Evolutionary conservation across 2,329 filamentous ascomycete genomes (phyloP), one percentile per base, ranked within the genome.

Genomic region (Pezicula carpinea): DNA sequence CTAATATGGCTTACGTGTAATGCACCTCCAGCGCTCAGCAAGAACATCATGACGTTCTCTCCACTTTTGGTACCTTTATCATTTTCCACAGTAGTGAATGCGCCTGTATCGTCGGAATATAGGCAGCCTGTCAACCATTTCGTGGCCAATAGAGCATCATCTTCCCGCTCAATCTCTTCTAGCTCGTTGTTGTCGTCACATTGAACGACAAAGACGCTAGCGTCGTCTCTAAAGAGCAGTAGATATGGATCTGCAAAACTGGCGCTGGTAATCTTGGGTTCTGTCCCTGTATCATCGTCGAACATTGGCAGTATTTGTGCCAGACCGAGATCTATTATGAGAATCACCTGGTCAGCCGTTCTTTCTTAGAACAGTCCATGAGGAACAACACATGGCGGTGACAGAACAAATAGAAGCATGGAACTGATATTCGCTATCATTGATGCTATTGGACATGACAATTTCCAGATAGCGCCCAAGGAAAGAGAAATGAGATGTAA

Each of bases 221-320:
- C 82, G 64, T 99, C 90, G 53, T 96, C 89, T 47, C 89, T 79
- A 17, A 96, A 70, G 13, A 97, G 76, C 2, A 96, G 71, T 11
- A 99, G 67, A 61, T 90, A 96, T 0, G 89, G 89, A 57, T 97
- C 92, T 17, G 80, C 80, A 58, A 97, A 91, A 62, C 87, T 95
- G 32, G 88, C 86, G 59, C 82, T 86, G 39, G 90, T 71, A 35
- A 93, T 85, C 44, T 84, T 78, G 4, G 89, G 84, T 59, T 96
- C 89, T 17, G 80, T 83, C 11, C 87, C 90, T 0, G 85, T 91
- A 54, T 93, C 88, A 59, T 96, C 93, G 58, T 97, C 93, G 52
- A 89, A 80, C 78, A 97, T 89, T 1, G 91, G 89, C 42, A 96
- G 77, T 46, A 99, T 97, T 61, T 97, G 92, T 39, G 85, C 84